These are phyloP conservation scores for Chlorella vulgaris DNA, from an alignment of 139 green algal species.

Conservation along the genomic window DNA sequence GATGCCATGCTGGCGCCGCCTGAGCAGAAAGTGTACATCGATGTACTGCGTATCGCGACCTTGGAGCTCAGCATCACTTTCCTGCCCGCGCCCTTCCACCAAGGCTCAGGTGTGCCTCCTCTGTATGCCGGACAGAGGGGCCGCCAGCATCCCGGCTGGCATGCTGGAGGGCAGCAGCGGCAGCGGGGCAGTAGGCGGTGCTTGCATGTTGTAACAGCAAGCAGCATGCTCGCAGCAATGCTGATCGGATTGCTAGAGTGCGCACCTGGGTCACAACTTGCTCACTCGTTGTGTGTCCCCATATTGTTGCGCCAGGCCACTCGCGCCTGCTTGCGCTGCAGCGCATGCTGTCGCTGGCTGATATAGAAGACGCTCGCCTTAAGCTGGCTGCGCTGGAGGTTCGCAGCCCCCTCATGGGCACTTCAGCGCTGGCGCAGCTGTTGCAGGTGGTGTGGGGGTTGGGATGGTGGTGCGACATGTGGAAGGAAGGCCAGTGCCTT, in stretches of 20 bases:
- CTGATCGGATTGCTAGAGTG: too few relatives aligned
- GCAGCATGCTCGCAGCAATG: too few relatives aligned
- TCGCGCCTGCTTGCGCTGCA: constrained; percentile 36
- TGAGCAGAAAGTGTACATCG: constrained; percentile 68
- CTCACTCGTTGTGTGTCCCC: too few relatives aligned
- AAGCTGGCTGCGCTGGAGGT: constrained; percentile 59
- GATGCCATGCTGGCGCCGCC: neutral
- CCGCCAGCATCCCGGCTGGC: too few relatives aligned
- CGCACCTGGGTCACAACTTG: too few relatives aligned
- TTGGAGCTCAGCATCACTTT: constrained; percentile 69
- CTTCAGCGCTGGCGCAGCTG: constrained; percentile 62
- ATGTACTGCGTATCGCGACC: constrained; percentile 53
- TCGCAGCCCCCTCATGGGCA: constrained; percentile 65
- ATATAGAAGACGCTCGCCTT: constrained; percentile 80
- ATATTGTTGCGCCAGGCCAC: too few relatives aligned
- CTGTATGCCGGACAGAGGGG: too few relatives aligned
- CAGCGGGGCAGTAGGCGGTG: too few relatives aligned
- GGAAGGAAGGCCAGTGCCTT: too few relatives aligned
- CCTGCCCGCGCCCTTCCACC: constrained; percentile 51
- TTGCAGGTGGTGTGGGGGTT: constrained; percentile 7
- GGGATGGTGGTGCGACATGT: neutral
- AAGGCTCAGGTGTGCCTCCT: constrained; percentile 1
- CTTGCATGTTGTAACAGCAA: too few relatives aligned
- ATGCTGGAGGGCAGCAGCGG: too few relatives aligned
- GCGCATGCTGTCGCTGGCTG: constrained; percentile 64